Evolutionary conservation across 495 filamentous ascomycete species (phyloP).

Genomic region (Thermochaetoides thermophila): DNA sequence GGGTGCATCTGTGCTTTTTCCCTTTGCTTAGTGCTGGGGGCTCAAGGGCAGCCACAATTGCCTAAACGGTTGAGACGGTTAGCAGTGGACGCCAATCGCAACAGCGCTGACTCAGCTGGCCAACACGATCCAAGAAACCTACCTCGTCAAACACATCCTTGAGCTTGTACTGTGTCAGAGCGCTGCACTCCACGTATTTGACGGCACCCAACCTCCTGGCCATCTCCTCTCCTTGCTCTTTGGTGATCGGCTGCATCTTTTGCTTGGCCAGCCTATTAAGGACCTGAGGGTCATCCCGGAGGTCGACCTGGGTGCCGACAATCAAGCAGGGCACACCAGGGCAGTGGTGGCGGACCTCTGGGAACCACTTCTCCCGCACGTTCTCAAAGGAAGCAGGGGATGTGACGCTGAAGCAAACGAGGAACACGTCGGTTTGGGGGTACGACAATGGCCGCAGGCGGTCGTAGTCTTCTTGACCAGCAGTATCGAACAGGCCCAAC

Average conservation of each 20-base stretch:
- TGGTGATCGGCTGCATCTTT: constrained; percentile 81
- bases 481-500: constrained; percentile 93
- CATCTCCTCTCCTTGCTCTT: constrained; percentile 89
- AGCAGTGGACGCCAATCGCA: neutral
- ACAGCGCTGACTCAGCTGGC: no score
- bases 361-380: constrained; percentile 98
- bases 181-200: constrained; percentile 97
- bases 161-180: constrained; percentile 91
- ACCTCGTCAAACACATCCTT: constrained; percentile 99
- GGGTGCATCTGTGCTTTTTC: constrained; percentile 27
- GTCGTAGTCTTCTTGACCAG: constrained; percentile 98
- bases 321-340: constrained; percentile 96
- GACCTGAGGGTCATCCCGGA: constrained; percentile 79
- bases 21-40: constrained; percentile 58
- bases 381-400: constrained; percentile 99
- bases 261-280: constrained; percentile 86
- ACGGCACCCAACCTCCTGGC: constrained; percentile 91
- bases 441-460: constrained; percentile 91
- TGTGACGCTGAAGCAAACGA: constrained; percentile 96
- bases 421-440: constrained; percentile 95
- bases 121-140: constrained; percentile 16
- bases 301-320: constrained; percentile 93
- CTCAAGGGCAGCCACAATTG: constrained; percentile 79
- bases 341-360: constrained; percentile 96
- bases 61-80: constrained; percentile 37